Percentiles rank a stretch among this genome's conserved stretches.
Conservation (phyloP, 2,329 filamentous ascomycete species). For the Xylaria sp. region DNA sequence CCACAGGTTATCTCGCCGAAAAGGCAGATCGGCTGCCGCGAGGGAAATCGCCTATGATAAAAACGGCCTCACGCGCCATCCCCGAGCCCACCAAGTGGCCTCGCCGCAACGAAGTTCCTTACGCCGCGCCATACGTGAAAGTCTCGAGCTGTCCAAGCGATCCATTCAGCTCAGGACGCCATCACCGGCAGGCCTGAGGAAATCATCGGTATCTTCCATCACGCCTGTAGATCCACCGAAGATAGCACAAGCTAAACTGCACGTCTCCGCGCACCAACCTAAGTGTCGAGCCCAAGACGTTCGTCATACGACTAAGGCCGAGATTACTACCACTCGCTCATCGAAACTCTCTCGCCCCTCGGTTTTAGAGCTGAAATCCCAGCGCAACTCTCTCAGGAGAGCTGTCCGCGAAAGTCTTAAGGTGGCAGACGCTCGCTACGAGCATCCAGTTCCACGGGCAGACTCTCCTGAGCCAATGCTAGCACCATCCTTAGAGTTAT, state of each 20-base stretch:
- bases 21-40: not conserved
- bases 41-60: not conserved
- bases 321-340: not conserved
- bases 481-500: not conserved
- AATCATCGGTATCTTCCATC: not conserved
- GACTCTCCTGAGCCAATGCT: not conserved
- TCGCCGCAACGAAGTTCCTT: constrained; percentile 38
- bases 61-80: not conserved
- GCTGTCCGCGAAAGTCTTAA: constrained; percentile 25
- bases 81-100: not conserved
- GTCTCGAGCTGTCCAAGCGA: not conserved
- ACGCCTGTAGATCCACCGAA: not conserved
- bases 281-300: not conserved
- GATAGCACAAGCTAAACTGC: not conserved
- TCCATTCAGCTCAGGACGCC: not conserved
- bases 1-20: not conserved
- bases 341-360: not conserved
- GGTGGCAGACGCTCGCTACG: not conserved
- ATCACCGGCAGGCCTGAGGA: not conserved
- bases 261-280: not conserved
- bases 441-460: not conserved
- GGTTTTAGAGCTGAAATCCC: constrained; percentile 1
- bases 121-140: constrained; percentile 34
- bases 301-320: not conserved
- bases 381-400: constrained; percentile 31